Base-by-base conservation (phyloP, 495 filamentous ascomycete genomes). In the Umbilicaria muhlenbergii region DNA sequence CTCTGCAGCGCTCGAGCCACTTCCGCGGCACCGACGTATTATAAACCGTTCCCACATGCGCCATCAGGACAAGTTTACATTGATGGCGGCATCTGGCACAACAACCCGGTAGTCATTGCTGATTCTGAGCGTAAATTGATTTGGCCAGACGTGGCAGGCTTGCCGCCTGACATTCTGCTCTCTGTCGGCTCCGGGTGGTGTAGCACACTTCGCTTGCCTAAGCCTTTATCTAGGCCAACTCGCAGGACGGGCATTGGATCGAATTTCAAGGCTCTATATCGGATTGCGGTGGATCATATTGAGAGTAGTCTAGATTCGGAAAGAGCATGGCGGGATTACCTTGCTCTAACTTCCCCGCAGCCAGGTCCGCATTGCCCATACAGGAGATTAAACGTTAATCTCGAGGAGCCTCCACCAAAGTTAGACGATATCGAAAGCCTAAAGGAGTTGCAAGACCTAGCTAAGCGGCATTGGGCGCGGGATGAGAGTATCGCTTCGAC, bases 1-100 rank as follows among this genome's bases (percentile, higher is more conserved):
- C 10, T 16, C 10, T 11, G 10, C 16, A 39, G 37, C 10, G 64
- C 63, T n/a, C 60, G 69, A 10, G 67, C 68, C 16, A 67, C 73
- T 2, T 58, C 68, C 12, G 69, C 70, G 5, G 59, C 66, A 10
- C 68, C 66, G 5, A 54, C 48, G 7, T 60, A 56, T 34, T 74
- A 73, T 57, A 64, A 66, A 47, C 58, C 64, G 4, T 69, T 66
- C 43, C 48, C 34, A 15, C 12, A 32, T 6, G 13, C 12, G 8
- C 16, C 16, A 11, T 18, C 19, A 16, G 33, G 15, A 5, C 40
- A 28, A 7, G 45, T n/a, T 12, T 51, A 51, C 21, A 17, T 51
- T 12, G 49, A 51, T 39, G 49, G 49, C 51, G 49, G 45, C 3
- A 12, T 51, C 3, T 48, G 48, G 36, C 49, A 51, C 49, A 51